Evolutionary conservation across 2,329 filamentous ascomycete species (phyloP).

Genomic region (Gaeumannomyces sp.): DNA sequence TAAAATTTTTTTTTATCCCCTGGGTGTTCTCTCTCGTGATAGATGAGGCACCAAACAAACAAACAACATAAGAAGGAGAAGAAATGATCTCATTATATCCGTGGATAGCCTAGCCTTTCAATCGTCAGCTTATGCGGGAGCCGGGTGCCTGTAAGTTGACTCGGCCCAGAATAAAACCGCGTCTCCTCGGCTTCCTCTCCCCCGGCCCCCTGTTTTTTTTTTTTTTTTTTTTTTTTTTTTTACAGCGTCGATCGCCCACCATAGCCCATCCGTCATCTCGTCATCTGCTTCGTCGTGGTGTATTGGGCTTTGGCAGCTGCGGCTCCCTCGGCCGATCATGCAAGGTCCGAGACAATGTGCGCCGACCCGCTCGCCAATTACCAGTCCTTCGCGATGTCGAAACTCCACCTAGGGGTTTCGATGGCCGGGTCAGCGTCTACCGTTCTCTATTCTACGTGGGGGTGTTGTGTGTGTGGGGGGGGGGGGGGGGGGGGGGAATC

Average conservation of each 20-base stretch:
- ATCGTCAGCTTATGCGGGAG: not conserved
- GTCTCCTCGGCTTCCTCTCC: not conserved
- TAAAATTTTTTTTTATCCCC: not conserved
- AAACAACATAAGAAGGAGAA: not conserved
- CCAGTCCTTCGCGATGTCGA: conserved; percentile 97
- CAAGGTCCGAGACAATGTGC: not conserved
- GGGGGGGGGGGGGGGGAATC: no score
- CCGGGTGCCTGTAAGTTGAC: not conserved
- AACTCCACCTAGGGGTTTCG: conserved; percentile 59
- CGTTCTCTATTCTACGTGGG: not conserved
- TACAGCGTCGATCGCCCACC: not conserved
- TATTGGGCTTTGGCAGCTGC: not conserved
- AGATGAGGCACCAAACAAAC: not conserved
- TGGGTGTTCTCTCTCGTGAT: not conserved
- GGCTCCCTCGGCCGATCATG: not conserved
- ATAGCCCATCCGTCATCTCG: not conserved
- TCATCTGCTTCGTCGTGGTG: not conserved
- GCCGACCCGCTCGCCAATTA: conserved; percentile 24
- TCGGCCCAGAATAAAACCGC: no score
- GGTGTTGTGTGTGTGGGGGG: no score
- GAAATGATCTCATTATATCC: not conserved
- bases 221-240: conserved; percentile 5
- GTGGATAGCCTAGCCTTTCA: not conserved
- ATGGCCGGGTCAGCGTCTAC: not conserved
- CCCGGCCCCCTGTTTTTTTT: not conserved